phyloP scores from a whole-genome alignment of 352 stramenopile genomes.

The Globisporangium cylindrosporum region DNA sequence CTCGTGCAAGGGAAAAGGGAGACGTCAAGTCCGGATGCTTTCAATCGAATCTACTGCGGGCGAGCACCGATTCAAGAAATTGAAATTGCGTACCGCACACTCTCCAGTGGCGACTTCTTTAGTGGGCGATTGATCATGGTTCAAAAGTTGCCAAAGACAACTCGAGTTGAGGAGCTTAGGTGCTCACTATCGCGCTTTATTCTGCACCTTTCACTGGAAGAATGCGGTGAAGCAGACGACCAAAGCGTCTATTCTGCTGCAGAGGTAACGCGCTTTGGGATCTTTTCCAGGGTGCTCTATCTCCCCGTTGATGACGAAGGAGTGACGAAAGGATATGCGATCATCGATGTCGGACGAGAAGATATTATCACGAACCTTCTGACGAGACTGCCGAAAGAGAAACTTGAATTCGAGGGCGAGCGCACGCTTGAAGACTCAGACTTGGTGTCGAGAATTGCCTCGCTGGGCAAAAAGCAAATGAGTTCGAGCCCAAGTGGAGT shows the following conservation, averaged over 20 bases:
- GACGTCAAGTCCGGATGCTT: conserved; percentile 30
- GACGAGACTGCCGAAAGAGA: conserved; percentile 38
- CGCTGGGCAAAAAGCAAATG: background rate
- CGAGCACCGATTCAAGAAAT: conserved; percentile 61
- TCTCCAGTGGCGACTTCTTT: conserved; percentile 39
- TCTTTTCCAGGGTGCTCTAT: conserved; percentile 55
- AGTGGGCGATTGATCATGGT: conserved; percentile 55
- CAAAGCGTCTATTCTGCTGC: conserved; percentile 71
- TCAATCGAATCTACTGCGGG: conserved; percentile 52
- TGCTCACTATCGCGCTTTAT: conserved; percentile 52
- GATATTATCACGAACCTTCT: conserved; percentile 62
- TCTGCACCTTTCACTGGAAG: conserved; percentile 61
- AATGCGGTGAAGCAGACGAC: conserved; percentile 75
- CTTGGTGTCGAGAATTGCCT: conserved; percentile 36
- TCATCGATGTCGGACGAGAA: conserved; percentile 64
- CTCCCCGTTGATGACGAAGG: conserved; percentile 50
- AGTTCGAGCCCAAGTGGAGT: background rate
- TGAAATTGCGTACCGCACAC: conserved; percentile 27
- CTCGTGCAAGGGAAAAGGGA: conserved; percentile 41
- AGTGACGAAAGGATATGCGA: conserved; percentile 49
- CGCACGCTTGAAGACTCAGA: conserved; percentile 37
- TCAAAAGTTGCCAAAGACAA: conserved; percentile 65
- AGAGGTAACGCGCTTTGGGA: conserved; percentile 57
- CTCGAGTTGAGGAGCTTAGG: conserved; percentile 36
- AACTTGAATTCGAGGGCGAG: conserved; percentile 61